Conservation (phyloP, 73 alveolate genomes). For the Symbiodinium natans region DNA sequence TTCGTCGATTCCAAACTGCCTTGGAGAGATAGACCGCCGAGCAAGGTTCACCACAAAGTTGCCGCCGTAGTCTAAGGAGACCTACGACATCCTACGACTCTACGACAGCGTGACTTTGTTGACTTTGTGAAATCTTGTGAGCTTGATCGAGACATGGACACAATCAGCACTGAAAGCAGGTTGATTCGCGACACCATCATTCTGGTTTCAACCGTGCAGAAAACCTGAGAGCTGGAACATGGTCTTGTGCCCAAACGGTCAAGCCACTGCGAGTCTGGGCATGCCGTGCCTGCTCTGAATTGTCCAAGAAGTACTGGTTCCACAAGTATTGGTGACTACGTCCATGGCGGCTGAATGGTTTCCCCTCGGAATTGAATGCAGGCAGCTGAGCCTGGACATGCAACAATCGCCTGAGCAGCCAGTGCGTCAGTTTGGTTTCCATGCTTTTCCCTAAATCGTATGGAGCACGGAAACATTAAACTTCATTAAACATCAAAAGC, state of each 20-base stretch:
- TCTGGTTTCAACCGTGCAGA: too few species aligned
- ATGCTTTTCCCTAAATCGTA: too few species aligned
- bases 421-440: not conserved
- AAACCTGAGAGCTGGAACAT: too few species aligned
- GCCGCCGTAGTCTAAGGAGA: slow-evolving; percentile 73
- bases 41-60: slow-evolving; percentile 64
- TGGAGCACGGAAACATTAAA: too few species aligned
- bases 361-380: slow-evolving; percentile 32
- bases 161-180: too few species aligned
- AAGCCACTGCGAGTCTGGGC: too few species aligned
- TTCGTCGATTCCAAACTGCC: slow-evolving; percentile 76
- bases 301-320: slow-evolving; percentile 66
- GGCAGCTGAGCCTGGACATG: slow-evolving; percentile 61
- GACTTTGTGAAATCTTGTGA: too few species aligned
- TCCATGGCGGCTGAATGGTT: slow-evolving; percentile 31
- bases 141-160: too few species aligned
- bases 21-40: slow-evolving; percentile 69
- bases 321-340: slow-evolving; percentile 65
- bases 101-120: too few species aligned
- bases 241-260: too few species aligned
- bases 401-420: slow-evolving; percentile 33
- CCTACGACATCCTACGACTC: not conserved
- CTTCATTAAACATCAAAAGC: too few species aligned
- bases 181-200: too few species aligned
- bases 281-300: slow-evolving; percentile 92